Base-by-base conservation (phyloP, 805 yeast genomes). In the Saturnispora sekii region DNA sequence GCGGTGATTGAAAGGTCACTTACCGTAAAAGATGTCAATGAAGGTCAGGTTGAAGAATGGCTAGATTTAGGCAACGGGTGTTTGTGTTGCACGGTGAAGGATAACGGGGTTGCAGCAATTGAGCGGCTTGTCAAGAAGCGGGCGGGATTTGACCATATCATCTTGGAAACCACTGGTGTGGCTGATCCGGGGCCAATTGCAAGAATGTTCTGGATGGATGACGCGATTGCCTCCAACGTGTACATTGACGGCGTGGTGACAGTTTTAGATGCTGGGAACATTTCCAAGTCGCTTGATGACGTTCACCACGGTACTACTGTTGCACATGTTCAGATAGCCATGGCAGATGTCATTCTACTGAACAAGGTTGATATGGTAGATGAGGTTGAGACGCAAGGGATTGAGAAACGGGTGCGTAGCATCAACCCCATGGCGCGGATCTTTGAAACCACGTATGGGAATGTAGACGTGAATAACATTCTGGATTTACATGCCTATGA, bases 111-210 rank as follows among this genome's bases (percentile, higher is more conserved):
- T 1, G 72, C 83, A 35, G 98, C 98, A 0, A 88, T 93, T 44
- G 98, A 93, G 61, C 76, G 85, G 46, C 73, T 93, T 53, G 79
- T 90, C 48, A 81, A 78, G 29, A 73, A 79, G 43, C 81, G 77
- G 30, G 73, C 73, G 42, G 64, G 58, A 1, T 88, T 90, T 42
- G 98, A 93, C 62, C 84, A 90, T 58, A 88, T 93, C n/a, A 61
- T 93, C 18, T 66, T 93, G 43, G 98, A 93, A 59, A 93, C 98
- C 0, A 87, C 96, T 0, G 98, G 98, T 0, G 73, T 93, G 12
- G 98, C 98, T 0, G 97, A 93, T 58, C 98, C 98, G 0, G 97
- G 89, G 0, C 97, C 97, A 0, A 87, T 93, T 26, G 96, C 97
- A 4, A 77, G 80, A 51, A 90, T 90, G 96, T 93, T 93, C 63